Conservation (phyloP, 2,329 filamentous ascomycete genomes). For the Aspergillus puulaauensis region DNA sequence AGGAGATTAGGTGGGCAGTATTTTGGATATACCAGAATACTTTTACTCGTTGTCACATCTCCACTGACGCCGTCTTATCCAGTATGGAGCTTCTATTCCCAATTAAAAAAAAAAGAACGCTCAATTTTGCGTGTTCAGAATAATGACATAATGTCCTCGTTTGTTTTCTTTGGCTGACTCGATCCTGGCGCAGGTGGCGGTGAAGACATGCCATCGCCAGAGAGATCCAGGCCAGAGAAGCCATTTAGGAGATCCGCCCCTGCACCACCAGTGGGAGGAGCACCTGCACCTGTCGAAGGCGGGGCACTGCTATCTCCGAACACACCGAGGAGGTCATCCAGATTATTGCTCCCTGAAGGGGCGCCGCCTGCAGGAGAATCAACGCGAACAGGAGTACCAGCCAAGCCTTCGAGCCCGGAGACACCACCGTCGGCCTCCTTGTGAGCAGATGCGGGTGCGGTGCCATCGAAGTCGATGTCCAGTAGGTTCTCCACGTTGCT, state of each 20-base stretch:
- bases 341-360: conserved; percentile 53
- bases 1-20: conserved; percentile 5
- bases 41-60: not conserved
- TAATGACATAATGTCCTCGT: conserved; percentile 57
- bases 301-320: conserved; percentile 54
- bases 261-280: conserved; percentile 27
- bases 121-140: conserved; percentile 40
- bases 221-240: conserved; percentile 77
- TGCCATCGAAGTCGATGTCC: conserved; percentile 94
- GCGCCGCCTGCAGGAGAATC: conserved; percentile 43
- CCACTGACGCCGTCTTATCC: not conserved
- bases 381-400: conserved; percentile 56
- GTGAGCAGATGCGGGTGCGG: conserved; percentile 83
- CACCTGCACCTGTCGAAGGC: conserved; percentile 32
- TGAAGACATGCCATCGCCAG: conserved; percentile 44
- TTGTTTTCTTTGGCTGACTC: conserved; percentile 48
- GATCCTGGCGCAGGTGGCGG: conserved; percentile 18
- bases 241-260: conserved; percentile 70
- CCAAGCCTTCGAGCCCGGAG: conserved; percentile 61
- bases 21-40: not conserved
- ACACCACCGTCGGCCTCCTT: conserved; percentile 61
- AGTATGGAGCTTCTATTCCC: conserved; percentile 1
- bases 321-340: conserved; percentile 79
- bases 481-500: conserved; percentile 91
- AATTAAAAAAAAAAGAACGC: not conserved